Evolutionary conservation across 2,329 filamentous ascomycete genomes (phyloP), one percentile per base, ranked within the genome.

Genomic region (Aspergillus ochraceus): DNA sequence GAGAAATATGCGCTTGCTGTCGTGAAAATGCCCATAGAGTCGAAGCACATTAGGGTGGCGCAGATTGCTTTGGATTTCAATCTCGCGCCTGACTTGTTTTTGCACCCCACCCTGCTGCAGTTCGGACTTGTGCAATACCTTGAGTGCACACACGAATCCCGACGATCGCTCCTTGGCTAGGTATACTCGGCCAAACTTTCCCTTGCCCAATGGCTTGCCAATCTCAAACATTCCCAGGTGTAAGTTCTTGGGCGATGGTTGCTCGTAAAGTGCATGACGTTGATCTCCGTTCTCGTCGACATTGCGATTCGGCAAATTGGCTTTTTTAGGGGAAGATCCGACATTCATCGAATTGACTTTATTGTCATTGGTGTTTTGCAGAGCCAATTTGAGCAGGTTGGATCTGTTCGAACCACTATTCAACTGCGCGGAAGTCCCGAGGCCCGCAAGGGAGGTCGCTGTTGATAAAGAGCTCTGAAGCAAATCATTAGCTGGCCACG

Each of bases 221-320:
- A 96, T 96, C 76, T 97, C 92, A 74, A 96, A 96, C 91, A 96
- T 96, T 77, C 91, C 90, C 4, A 97, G 86, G 73, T 96, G 91
- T 77, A 93, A 93, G 67, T 92, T 73, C 58, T 79, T 81, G 4
- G 79, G 76, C 57, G 63, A 74, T 70, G 86, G 83, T 70, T 88
- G 86, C 52, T 88, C 83, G 59, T 84, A 80, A 57, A 88, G 75
- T n/a, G 76, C 71, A 11, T 65, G 64, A 26, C 74, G 73, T 55
- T 75, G 70, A n/a, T 71, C 71, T 8, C 68, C 66, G 60, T 74
- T 73, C 57, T 73, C 75, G 49, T 90, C 88, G 80, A 77, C 74
- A 51, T 71, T 69, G 57, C 75, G 70, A 65, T 73, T 65, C 62
- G 67, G 60, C 60, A 73, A 67, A 68, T 70, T 69, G 82, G 60